These are phyloP conservation scores for Knufia fluminis DNA, from an alignment of 2,329 filamentous ascomycete species.

Conservation along the genomic window DNA sequence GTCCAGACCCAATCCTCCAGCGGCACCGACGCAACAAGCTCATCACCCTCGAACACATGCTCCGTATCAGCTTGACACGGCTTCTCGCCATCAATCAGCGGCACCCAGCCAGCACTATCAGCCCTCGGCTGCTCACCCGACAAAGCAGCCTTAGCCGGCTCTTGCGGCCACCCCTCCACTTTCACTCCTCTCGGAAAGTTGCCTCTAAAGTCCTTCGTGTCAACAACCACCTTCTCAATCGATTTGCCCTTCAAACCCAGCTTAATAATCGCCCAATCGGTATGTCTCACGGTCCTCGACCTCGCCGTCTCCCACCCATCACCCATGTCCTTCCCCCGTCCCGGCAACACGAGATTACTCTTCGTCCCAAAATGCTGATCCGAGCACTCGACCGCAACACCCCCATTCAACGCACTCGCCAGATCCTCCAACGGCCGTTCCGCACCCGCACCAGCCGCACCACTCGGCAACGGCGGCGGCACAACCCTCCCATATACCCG, in stretches of 20 bases:
- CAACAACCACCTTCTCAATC: constrained; percentile 32
- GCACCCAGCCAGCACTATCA: constrained; percentile 30
- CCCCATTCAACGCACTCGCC: constrained; percentile 33
- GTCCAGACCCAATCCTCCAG: constrained; percentile 65
- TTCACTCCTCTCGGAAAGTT: constrained; percentile 35
- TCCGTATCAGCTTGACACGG: constrained; percentile 33
- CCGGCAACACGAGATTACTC: constrained; percentile 33
- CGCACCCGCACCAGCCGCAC: constrained; percentile 7
- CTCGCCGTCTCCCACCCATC: constrained; percentile 38
- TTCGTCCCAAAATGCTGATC: constrained; percentile 35
- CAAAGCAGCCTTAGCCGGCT: constrained; percentile 20
- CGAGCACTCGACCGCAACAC: constrained; percentile 31
- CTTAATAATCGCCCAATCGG: constrained; percentile 35
- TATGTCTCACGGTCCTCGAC: constrained; percentile 31
- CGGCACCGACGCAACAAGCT: constrained; percentile 43
- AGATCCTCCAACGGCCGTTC: constrained; percentile 29
- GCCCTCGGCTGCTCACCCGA: constrained; percentile 26
- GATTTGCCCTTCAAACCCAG: constrained; percentile 31
- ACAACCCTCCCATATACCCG: constrained; percentile 36
- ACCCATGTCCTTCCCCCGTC: constrained; percentile 37
- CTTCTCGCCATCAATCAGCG: constrained; percentile 30
- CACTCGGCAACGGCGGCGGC: constrained; percentile 24
- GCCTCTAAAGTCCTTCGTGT: constrained; percentile 38
- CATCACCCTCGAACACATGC: constrained; percentile 32
- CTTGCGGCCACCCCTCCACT: constrained; percentile 28